Evolutionary conservation across 2,329 filamentous ascomycete genomes (phyloP).

Genomic region (Rhinocladiella mackenziei): DNA sequence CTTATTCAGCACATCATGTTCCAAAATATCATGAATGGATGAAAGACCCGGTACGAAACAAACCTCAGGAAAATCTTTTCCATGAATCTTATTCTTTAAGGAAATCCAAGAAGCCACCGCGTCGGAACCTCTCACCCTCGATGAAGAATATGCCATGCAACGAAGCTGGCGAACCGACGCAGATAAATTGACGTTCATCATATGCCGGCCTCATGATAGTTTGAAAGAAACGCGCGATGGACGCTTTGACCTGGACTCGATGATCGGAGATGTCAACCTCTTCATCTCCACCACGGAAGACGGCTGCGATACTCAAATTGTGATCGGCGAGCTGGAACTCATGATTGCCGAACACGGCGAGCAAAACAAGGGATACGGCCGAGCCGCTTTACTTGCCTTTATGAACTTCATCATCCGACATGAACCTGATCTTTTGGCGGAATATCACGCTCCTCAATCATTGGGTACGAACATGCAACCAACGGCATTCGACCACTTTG

Average conservation of each 20-base stretch:
- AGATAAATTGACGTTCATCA: constrained; percentile 91
- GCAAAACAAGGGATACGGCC: constrained; percentile 62
- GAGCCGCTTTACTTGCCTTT: constrained; percentile 62
- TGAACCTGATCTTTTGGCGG: constrained; percentile 52
- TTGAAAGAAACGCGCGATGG: constrained; percentile 33
- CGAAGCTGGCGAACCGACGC: constrained; percentile 73
- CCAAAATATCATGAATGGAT: constrained; percentile 85
- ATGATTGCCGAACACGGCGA: constrained; percentile 67
- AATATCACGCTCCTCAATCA: constrained; percentile 44
- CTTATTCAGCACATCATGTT: constrained; percentile 79
- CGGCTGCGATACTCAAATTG: constrained; percentile 25
- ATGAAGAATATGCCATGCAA: constrained; percentile 88
- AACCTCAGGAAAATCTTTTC: constrained; percentile 15
- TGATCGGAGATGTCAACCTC: constrained; percentile 75
- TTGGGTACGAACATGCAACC: constrained; percentile 3
- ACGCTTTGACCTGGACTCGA: constrained; percentile 53
- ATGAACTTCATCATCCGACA: constrained; percentile 63
- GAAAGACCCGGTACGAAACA: constrained; percentile 62
- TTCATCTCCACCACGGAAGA: constrained; percentile 62
- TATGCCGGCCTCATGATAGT: constrained; percentile 33
- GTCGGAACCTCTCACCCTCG: constrained; percentile 74
- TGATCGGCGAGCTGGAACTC: constrained; percentile 72
- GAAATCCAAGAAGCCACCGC: constrained; percentile 79
- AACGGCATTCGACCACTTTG: constrained; percentile 44
- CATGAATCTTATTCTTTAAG: constrained; percentile 37